phyloP scores from a whole-genome alignment of 169 alveolate genomes.

The Theileria orientalis region DNA sequence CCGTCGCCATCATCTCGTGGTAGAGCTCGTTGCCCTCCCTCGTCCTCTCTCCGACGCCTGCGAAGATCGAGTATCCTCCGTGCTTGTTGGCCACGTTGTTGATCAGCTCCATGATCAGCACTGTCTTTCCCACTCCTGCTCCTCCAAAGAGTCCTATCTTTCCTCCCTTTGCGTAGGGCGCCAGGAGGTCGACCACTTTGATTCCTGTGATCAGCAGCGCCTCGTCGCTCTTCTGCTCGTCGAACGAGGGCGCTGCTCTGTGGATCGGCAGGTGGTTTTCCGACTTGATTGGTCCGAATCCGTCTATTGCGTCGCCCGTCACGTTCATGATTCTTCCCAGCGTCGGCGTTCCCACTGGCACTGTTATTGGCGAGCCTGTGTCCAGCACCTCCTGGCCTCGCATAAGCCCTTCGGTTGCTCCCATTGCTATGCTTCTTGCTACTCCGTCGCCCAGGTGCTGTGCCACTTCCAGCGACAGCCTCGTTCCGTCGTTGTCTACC shows the following conservation, averaged over 20 bases:
- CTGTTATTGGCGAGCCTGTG: conserved; percentile 93
- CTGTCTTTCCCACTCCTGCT: conserved; percentile 99
- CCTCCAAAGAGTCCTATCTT: conserved; percentile 99
- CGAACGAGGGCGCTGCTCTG: conserved; percentile 94
- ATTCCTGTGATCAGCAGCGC: conserved; percentile 90
- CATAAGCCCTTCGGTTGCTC: conserved; percentile 96
- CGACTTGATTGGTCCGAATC: conserved; percentile 92
- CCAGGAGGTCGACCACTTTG: conserved; percentile 93
- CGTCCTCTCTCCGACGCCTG: conserved; percentile 99
- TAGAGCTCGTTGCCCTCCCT: conserved; percentile 98
- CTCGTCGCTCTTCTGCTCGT: conserved; percentile 91
- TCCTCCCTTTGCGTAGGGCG: conserved; percentile 98
- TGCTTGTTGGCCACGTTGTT: conserved; percentile 96
- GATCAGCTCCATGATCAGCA: conserved; percentile 95
- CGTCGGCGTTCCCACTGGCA: conserved; percentile 86
- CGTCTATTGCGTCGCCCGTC: conserved; percentile 97
- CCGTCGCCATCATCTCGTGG: conserved; percentile 94
- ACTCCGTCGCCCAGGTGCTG: conserved; percentile 91
- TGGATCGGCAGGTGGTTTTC: conserved; percentile 87
- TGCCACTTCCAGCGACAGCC: conserved; percentile 93
- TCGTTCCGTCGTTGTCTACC: conserved; percentile 83
- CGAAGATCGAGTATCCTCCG: conserved; percentile 98
- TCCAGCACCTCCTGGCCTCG: conserved; percentile 93
- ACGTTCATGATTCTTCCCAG: conserved; percentile 97
- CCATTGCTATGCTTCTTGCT: conserved; percentile 95